These are phyloP conservation scores for Apiotrichum gracile DNA, from an alignment of 1,284 basidiomycete genomes.

Conservation along the genomic window DNA sequence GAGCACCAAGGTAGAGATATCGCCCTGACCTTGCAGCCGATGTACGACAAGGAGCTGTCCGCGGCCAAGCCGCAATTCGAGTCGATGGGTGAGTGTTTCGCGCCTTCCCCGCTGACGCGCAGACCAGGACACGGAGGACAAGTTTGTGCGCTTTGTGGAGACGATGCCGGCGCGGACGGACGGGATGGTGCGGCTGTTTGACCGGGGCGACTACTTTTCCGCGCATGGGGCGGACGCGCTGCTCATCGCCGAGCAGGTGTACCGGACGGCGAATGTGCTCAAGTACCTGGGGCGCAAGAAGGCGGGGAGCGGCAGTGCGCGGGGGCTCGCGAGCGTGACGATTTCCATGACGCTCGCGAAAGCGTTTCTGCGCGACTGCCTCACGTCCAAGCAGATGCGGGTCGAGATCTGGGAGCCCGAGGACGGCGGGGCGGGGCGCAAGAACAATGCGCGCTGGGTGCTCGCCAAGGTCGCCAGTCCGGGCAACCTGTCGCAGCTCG, in stretches of 20 bases:
- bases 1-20: slow-evolving; percentile 11
- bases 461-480: slow-evolving; percentile 78
- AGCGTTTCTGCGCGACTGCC: slow-evolving; percentile 77
- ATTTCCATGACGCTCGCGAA: slow-evolving; percentile 78
- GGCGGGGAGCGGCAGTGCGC: slow-evolving; percentile 4
- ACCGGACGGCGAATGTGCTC: slow-evolving; percentile 76
- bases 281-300: slow-evolving; percentile 58
- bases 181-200: slow-evolving; percentile 73
- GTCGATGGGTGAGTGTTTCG: slow-evolving; percentile 29
- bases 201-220: slow-evolving; percentile 75
- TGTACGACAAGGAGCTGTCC: slow-evolving; percentile 44
- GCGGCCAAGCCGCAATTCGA: slow-evolving; percentile 41
- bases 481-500: slow-evolving; percentile 87
- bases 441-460: slow-evolving; percentile 62
- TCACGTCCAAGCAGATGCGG: slow-evolving; percentile 83
- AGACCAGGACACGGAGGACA: slow-evolving; percentile 61
- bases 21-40: slow-evolving; percentile 20
- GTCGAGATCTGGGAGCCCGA: slow-evolving; percentile 88
- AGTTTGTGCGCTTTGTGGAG: slow-evolving; percentile 68
- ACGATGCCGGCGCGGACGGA: slow-evolving; percentile 54
- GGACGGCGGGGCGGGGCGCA: slow-evolving; percentile 52
- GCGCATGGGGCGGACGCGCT: slow-evolving; percentile 84
- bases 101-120: background rate
- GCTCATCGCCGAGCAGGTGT: slow-evolving; percentile 73
- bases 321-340: slow-evolving; percentile 65